Conservation (phyloP, 2,329 filamentous ascomycete species). For the Fusarium acutatum region DNA sequence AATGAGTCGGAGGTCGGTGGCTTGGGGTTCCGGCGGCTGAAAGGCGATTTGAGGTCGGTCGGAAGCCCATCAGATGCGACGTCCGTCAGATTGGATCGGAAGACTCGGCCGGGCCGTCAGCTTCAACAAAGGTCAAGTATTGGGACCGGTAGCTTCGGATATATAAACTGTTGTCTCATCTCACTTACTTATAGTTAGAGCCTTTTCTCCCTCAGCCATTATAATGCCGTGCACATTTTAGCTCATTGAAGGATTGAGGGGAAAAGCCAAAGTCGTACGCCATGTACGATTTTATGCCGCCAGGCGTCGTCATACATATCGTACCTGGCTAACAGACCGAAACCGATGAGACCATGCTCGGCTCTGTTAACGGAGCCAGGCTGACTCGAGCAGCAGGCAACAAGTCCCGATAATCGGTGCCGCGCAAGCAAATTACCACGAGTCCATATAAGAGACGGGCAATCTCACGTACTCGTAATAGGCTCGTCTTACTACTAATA, state of each 20-base stretch:
- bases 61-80: not conserved
- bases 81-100: conserved; percentile 13
- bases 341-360: not conserved
- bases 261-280: not conserved
- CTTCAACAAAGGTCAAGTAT: not conserved
- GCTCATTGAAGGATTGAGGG: not conserved
- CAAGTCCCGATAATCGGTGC: conserved; percentile 7
- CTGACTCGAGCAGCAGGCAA: conserved; percentile 24
- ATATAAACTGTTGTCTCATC: not conserved
- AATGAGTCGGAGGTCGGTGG: conserved; percentile 20
- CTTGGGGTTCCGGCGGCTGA: conserved; percentile 7
- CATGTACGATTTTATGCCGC: not conserved
- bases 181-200: not conserved
- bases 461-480: not conserved
- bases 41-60: conserved; percentile 1
- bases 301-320: conserved; percentile 25
- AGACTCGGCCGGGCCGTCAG: conserved; percentile 6
- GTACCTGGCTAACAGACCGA: conserved; percentile 17
- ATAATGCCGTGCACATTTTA: not conserved
- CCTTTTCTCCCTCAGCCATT: not conserved
- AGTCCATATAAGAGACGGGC: not conserved
- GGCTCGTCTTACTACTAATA: not conserved
- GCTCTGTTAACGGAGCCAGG: not conserved
- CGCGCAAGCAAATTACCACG: conserved; percentile 1
- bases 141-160: conserved; percentile 4